These are phyloP conservation scores for Nicotiana rustica DNA, from an alignment of 305 asterid genomes.

Conservation along the genomic window DNA sequence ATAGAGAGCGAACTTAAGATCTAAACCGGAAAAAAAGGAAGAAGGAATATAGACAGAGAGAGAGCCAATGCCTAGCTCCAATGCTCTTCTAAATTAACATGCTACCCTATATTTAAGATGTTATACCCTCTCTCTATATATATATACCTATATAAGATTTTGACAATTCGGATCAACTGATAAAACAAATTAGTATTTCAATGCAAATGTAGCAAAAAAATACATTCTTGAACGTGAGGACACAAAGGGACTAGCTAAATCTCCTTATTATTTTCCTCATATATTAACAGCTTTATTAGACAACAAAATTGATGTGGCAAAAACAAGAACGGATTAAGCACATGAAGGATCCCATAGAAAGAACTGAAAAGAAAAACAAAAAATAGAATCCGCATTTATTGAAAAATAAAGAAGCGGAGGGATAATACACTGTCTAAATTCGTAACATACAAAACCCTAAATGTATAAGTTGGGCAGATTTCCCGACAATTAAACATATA, in stretches of 20 bases:
- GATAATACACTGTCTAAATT: not conserved
- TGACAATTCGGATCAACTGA: not conserved
- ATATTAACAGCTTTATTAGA: not conserved
- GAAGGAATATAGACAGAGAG: no score
- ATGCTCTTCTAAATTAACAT: not conserved
- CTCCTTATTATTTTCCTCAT: not conserved
- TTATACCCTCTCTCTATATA: not conserved
- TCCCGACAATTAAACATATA: not conserved
- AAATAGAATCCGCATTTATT: not conserved
- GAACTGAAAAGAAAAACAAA: not conserved
- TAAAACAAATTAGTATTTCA: not conserved
- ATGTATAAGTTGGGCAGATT: not conserved
- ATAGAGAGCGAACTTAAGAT: no score
- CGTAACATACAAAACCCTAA: constrained; percentile 14
- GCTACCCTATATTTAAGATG: not conserved
- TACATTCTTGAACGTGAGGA: not conserved
- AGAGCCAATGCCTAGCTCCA: not conserved
- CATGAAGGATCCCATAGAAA: not conserved
- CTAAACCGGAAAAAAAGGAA: no score
- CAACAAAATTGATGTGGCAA: not conserved
- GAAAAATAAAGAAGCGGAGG: not conserved
- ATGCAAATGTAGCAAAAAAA: not conserved
- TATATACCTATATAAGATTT: not conserved
- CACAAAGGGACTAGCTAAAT: not conserved
- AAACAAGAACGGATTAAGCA: not conserved